These are phyloP conservation scores for Boletus coccyginus DNA, from an alignment of 768 basidiomycete species.

Conservation along the genomic window DNA sequence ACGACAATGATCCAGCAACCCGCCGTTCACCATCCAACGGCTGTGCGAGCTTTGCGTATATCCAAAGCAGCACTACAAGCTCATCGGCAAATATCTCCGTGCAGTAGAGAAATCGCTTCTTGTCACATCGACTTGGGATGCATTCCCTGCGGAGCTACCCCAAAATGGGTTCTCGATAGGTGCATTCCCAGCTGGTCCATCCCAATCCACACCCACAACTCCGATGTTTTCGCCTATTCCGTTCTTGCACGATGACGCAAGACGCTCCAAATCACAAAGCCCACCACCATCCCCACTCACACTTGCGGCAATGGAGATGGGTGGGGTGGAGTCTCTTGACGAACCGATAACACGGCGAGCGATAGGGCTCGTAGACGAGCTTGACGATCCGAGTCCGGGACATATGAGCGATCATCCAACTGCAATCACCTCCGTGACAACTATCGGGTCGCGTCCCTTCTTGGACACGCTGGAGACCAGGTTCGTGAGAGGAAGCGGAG, in stretches of 20 bases:
- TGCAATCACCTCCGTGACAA: slow-evolving; percentile 64
- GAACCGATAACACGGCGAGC: slow-evolving; percentile 42
- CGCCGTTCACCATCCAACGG: slow-evolving; percentile 90
- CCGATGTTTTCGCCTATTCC: slow-evolving; percentile 87
- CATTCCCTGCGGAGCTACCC: slow-evolving; percentile 53
- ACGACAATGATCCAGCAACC: slow-evolving; percentile 35
- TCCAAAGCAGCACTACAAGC: slow-evolving; percentile 70
- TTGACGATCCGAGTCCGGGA: slow-evolving; percentile 81
- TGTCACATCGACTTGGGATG: slow-evolving; percentile 77
- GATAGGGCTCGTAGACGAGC: slow-evolving; percentile 79
- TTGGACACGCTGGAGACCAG: slow-evolving; percentile 56
- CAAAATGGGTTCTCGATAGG: slow-evolving; percentile 27
- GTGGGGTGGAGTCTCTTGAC: slow-evolving; percentile 37
- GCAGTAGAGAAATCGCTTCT: slow-evolving; percentile 80
- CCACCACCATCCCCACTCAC: slow-evolving; percentile 74
- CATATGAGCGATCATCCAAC: slow-evolving; percentile 82
- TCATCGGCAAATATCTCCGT: slow-evolving; percentile 83
- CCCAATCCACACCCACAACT: slow-evolving; percentile 63
- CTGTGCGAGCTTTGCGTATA: slow-evolving; percentile 76
- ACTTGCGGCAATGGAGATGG: slow-evolving; percentile 39
- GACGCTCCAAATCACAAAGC: slow-evolving; percentile 75
- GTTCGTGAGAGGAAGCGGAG: slow-evolving; percentile 53
- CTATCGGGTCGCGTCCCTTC: slow-evolving; percentile 44
- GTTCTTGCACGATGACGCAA: slow-evolving; percentile 80
- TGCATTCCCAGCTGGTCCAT: slow-evolving; percentile 42